Conservation (phyloP, 768 basidiomycete species). For the Boletus reticuloceps region DNA sequence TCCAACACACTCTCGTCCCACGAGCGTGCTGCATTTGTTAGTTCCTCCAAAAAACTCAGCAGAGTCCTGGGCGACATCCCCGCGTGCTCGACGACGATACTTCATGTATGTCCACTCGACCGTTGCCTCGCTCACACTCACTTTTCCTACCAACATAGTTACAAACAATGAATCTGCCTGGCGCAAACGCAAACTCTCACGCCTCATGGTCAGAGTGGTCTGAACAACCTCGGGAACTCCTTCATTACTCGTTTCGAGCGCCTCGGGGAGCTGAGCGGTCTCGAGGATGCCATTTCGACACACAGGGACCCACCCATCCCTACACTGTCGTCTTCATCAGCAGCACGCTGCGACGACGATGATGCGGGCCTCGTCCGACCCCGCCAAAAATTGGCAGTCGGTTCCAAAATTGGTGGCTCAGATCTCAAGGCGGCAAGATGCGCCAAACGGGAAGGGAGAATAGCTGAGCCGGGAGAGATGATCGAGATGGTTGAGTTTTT, state of each 20-base stretch:
- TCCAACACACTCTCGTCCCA: conserved; percentile 39
- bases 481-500: conserved; percentile 33
- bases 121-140: no score
- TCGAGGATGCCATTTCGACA: no score
- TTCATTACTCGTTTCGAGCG: no score
- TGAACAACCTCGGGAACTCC: no score
- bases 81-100: no score
- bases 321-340: no score
- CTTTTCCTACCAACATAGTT: not conserved
- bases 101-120: not conserved
- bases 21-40: conserved; percentile 23
- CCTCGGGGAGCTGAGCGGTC: no score
- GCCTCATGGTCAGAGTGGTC: no score
- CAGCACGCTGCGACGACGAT: no score
- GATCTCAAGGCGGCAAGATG: conserved; percentile 30
- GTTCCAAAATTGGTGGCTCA: conserved; percentile 25
- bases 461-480: conserved; percentile 16
- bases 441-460: conserved; percentile 25
- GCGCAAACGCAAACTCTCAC: conserved; percentile 21
- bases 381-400: conserved; percentile 20
- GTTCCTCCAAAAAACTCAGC: conserved; percentile 58
- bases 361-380: conserved; percentile 14
- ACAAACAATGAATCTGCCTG: conserved; percentile 17
- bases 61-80: no score
- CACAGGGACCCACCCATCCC: no score